These are phyloP conservation scores for Diatrype stigma DNA, from an alignment of 2,329 filamentous ascomycete genomes.

Conservation along the genomic window DNA sequence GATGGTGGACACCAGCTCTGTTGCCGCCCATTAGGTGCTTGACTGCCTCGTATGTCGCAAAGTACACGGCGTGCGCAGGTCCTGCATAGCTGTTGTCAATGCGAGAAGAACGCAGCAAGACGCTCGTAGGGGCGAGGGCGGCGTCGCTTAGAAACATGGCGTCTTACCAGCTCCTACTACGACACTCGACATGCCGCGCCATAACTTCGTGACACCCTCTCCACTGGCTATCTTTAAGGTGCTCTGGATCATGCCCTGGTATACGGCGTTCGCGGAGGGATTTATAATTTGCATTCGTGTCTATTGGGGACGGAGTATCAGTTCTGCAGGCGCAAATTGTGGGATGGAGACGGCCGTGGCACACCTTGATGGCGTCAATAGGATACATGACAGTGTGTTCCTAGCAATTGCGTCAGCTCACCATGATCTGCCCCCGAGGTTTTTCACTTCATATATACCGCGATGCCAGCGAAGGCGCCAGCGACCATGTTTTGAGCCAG, in stretches of 20 bases:
- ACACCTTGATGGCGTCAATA: constrained; percentile 93
- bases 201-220: constrained; percentile 87
- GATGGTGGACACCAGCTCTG: constrained; percentile 80
- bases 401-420: constrained; percentile 41
- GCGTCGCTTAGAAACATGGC: neutral
- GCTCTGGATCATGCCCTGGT: constrained; percentile 86
- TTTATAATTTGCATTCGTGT: constrained; percentile 97
- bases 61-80: constrained; percentile 95
- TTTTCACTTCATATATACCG: constrained; percentile 52
- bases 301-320: constrained; percentile 41
- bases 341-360: constrained; percentile 16
- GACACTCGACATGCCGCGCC: constrained; percentile 95
- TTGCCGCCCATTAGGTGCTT: constrained; percentile 97
- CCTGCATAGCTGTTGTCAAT: constrained; percentile 45
- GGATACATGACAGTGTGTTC: constrained; percentile 99
- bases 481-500: constrained; percentile 92
- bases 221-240: constrained; percentile 87
- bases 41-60: constrained; percentile 94
- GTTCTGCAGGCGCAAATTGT: constrained; percentile 14
- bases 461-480: constrained; percentile 94
- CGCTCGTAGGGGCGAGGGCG: neutral
- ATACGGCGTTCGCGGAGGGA: constrained; percentile 73
- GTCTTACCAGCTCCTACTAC: constrained; percentile 84
- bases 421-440: neutral
- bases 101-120: neutral